These are phyloP conservation scores for Fusarium sp. DNA, from an alignment of 2,329 filamentous ascomycete species.

Conservation along the genomic window DNA sequence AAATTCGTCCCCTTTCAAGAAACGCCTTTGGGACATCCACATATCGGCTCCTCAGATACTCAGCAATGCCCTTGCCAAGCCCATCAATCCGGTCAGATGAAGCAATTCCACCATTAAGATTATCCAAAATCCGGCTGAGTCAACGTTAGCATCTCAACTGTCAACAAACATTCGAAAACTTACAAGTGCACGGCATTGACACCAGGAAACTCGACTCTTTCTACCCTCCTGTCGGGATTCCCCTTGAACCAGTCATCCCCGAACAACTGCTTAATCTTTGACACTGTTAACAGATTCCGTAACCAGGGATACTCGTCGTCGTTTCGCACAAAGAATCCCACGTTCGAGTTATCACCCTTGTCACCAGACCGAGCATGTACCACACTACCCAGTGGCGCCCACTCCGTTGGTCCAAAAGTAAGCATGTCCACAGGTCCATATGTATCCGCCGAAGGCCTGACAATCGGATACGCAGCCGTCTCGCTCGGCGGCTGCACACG, in stretches of 20 bases:
- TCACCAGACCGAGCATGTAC: conserved; percentile 53
- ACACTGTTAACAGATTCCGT: conserved; percentile 54
- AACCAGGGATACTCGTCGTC: conserved; percentile 61
- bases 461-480: conserved; percentile 39
- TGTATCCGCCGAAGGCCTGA: conserved; percentile 46
- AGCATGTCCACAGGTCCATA: conserved; percentile 38
- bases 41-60: conserved; percentile 58
- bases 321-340: conserved; percentile 59
- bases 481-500: conserved; percentile 33
- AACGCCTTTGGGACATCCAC: conserved; percentile 59
- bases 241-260: conserved; percentile 52
- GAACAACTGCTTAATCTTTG: conserved; percentile 52
- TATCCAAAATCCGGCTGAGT: conserved; percentile 54
- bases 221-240: conserved; percentile 49
- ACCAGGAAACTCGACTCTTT: conserved; percentile 59
- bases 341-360: conserved; percentile 58
- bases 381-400: conserved; percentile 47
- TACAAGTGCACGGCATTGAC: conserved; percentile 47
- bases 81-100: conserved; percentile 58
- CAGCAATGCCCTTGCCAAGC: conserved; percentile 59
- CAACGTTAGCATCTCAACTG: conserved; percentile 4
- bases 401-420: conserved; percentile 43
- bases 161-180: not conserved
- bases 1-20: conserved; percentile 53
- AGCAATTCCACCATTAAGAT: conserved; percentile 58